These are phyloP conservation scores for Hevea brasiliensis DNA, from an alignment of 345 rosid genomes.

Conservation along the genomic window DNA sequence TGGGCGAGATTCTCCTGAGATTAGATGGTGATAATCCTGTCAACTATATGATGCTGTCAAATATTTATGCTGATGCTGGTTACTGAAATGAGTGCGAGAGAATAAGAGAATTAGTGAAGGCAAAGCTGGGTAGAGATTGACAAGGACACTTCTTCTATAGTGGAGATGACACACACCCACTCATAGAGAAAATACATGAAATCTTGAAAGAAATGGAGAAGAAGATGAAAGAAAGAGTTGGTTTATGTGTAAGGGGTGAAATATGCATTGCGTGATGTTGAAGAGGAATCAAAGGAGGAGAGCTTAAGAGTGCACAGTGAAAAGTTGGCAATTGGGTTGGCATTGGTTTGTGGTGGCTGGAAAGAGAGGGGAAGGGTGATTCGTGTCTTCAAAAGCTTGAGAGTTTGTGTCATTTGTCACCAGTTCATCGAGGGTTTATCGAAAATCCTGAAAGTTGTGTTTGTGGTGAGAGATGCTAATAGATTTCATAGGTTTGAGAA, in stretches of 20 bases:
- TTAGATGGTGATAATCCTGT: constrained; percentile 63
- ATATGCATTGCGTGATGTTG: constrained; percentile 65
- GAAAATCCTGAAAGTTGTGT: constrained; percentile 43
- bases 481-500: constrained; percentile 75
- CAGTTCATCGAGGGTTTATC: constrained; percentile 75
- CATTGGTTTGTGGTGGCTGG: constrained; percentile 48
- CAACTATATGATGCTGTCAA: constrained; percentile 82
- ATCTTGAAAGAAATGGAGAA: constrained; percentile 61
- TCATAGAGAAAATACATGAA: constrained; percentile 42
- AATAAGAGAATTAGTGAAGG: constrained; percentile 47
- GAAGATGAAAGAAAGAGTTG: constrained; percentile 63
- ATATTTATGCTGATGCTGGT: constrained; percentile 72
- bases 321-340: constrained; percentile 82
- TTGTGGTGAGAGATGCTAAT: constrained; percentile 77
- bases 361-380: constrained; percentile 42
- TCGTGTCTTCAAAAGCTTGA: constrained; percentile 75
- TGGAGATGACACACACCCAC: constrained; percentile 58
- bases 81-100: constrained; percentile 60
- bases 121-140: constrained; percentile 83
- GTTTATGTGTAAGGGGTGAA: constrained; percentile 54
- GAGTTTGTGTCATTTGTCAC: constrained; percentile 82
- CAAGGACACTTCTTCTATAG: constrained; percentile 66
- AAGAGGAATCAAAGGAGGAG: constrained; percentile 74
- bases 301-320: constrained; percentile 81
- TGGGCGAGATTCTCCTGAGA: constrained; percentile 53